phyloP scores from a whole-genome alignment of 2,329 filamentous ascomycete genomes.

The Exophiala bonariae region DNA sequence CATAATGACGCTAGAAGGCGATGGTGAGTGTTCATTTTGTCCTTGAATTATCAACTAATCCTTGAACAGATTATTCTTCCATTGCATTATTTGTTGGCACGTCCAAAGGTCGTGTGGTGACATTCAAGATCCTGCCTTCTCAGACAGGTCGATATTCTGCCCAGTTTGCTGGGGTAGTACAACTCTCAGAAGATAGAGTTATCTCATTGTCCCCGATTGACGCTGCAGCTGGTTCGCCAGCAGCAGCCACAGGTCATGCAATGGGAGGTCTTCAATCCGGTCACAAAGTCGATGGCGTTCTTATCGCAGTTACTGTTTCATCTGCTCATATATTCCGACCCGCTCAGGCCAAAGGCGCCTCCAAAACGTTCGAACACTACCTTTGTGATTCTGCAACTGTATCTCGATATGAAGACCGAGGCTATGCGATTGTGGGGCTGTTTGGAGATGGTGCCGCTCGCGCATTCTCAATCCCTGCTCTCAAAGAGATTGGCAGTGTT shows the following conservation, averaged over 20 bases:
- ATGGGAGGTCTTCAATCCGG: constrained; percentile 78
- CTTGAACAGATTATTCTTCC: constrained; percentile 72
- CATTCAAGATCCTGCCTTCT: constrained; percentile 84
- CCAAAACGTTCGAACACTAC: constrained; percentile 81
- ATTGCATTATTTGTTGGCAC: constrained; percentile 92
- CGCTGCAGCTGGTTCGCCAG: constrained; percentile 72
- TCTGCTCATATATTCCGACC: constrained; percentile 89
- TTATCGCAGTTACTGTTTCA: constrained; percentile 72
- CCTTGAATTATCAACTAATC: constrained; percentile 28
- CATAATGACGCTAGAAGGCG: constrained; percentile 89
- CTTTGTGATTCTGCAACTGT: constrained; percentile 81
- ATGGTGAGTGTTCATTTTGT: constrained; percentile 50
- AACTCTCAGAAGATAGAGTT: constrained; percentile 65
- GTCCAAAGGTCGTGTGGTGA: constrained; percentile 76
- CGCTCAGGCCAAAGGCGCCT: constrained; percentile 81
- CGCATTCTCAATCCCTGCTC: constrained; percentile 80
- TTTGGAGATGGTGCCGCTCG: constrained; percentile 80
- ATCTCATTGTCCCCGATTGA: constrained; percentile 79
- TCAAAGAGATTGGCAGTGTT: constrained; percentile 77
- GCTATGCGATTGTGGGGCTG: constrained; percentile 76
- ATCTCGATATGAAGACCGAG: constrained; percentile 71
- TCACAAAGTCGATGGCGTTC: constrained; percentile 71
- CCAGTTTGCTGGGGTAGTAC: constrained; percentile 66
- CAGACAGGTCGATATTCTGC: constrained; percentile 68
- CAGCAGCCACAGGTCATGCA: constrained; percentile 70